phyloP scores from a whole-genome alignment of 108 stramenopile genomes.

The Skeletonema costatum region DNA sequence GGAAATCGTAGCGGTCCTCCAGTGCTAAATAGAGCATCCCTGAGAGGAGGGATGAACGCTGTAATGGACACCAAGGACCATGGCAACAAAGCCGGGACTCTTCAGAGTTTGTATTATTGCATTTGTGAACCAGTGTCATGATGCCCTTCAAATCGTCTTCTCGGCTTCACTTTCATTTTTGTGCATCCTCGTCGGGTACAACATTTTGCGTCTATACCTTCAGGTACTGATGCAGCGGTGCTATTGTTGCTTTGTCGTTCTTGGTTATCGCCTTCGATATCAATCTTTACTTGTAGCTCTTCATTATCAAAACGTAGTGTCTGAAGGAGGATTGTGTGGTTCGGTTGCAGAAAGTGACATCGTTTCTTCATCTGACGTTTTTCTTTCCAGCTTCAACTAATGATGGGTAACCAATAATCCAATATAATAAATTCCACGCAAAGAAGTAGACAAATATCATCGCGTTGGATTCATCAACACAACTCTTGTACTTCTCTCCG shows the following conservation, averaged over 20 bases:
- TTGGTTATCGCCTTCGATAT: background rate
- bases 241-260: background rate
- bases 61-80: conserved; percentile 66
- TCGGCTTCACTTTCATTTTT: conserved; percentile 6
- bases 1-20: conserved; percentile 63
- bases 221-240: background rate
- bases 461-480: conserved; percentile 59
- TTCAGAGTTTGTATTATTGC: conserved; percentile 56
- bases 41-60: conserved; percentile 71
- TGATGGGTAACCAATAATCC: conserved; percentile 59
- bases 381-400: conserved; percentile 44
- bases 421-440: conserved; percentile 62
- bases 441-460: conserved; percentile 83
- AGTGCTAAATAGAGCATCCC: conserved; percentile 58
- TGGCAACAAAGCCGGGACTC: conserved; percentile 66
- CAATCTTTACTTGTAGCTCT: background rate
- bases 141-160: conserved; percentile 5
- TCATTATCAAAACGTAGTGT: background rate
- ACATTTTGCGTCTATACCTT: conserved; percentile 3
- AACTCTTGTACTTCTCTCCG: conserved; percentile 39
- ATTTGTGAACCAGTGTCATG: conserved; percentile 10
- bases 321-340: background rate
- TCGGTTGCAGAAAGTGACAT: background rate
- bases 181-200: background rate
- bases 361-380: conserved; percentile 15